phyloP scores from a whole-genome alignment of 2,329 filamentous ascomycete genomes.

The Xylariaceae sp. region DNA sequence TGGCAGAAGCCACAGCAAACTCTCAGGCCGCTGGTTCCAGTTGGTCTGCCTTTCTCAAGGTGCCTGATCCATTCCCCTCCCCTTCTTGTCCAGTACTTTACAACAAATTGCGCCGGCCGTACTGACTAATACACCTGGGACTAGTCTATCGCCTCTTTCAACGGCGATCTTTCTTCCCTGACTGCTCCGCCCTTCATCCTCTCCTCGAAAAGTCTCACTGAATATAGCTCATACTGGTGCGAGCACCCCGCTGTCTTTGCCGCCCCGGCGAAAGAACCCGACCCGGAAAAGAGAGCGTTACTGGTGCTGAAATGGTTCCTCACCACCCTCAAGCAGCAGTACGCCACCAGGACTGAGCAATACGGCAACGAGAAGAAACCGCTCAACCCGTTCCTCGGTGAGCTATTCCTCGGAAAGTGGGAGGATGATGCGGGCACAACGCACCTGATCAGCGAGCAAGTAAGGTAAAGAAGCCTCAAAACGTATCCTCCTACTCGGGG shows the following conservation, averaged over 20 bases:
- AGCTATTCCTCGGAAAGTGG: slow-evolving; percentile 48
- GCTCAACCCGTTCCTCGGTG: slow-evolving; percentile 56
- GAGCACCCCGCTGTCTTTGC: slow-evolving; percentile 51
- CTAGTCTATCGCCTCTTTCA: slow-evolving; percentile 42
- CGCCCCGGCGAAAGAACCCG: slow-evolving; percentile 48
- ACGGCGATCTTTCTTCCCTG: slow-evolving; percentile 55
- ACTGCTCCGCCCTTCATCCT: slow-evolving; percentile 55
- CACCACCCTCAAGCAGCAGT: slow-evolving; percentile 51
- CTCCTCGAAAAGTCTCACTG: slow-evolving; percentile 50
- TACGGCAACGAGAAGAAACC: slow-evolving; percentile 55
- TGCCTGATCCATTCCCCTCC: slow-evolving; percentile 15
- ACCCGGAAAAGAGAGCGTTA: slow-evolving; percentile 47
- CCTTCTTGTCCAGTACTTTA: no score
- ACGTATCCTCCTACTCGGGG: no score
- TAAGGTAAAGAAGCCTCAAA: slow-evolving; percentile 41
- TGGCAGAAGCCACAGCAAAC: slow-evolving; percentile 33
- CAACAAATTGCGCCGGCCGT: background rate
- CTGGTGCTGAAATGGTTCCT: slow-evolving; percentile 52
- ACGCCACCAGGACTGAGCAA: slow-evolving; percentile 48
- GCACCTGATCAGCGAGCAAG: slow-evolving; percentile 48
- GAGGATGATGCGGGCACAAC: slow-evolving; percentile 38
- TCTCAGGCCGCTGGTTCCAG: slow-evolving; percentile 37
- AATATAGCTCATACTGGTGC: slow-evolving; percentile 55
- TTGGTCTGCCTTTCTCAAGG: slow-evolving; percentile 40
- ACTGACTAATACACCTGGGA: slow-evolving; percentile 8